Base-by-base conservation (phyloP, 1,284 basidiomycete genomes). In the Boletus sp. region DNA sequence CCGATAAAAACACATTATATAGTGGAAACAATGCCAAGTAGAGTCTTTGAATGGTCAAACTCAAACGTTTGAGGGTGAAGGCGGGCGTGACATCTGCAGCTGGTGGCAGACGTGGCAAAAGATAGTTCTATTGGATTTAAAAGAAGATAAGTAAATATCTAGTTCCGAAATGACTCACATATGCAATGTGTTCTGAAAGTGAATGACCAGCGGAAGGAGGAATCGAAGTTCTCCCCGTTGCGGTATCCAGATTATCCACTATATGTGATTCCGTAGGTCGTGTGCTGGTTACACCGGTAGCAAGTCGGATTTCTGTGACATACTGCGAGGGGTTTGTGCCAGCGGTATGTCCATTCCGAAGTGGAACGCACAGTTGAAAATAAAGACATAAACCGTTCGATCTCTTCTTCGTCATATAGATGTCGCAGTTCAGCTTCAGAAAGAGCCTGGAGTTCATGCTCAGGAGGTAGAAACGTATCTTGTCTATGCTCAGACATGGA, bases 381-480 rank as follows among this genome's bases (percentile, higher is more conserved):
- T 19, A 82, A 57, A 32, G 68, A 60, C 23, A 84, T 61, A 57
- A 80, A 82, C 23, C 78, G 67, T 34, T 81, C 72, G 20, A 83
- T 76, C 64, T 84, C 81, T 60, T 83, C 81, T 44, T 75, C 72
- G 25, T 84, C 81, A 50, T 81, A 83, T 22, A 80, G 54, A 44
- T 77, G 72, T 33, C 81, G 67, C 19, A 84, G 68, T 53, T 80
- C 68, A 5, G 55, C 58, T 46, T 76, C 66, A 12, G 65, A 66
- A 23, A 65, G 27, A 4, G 27, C 47, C 37, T 54, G 49, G 20
- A 36, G 22, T 12, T 51, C 51, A 17, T 49, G 6, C 3, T 49
- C 55, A 7, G 7, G 41, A 20, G 19, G 25, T 16, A 14, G 14
- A 22, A 16, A n/a, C 34, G 36, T 32, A 23, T 27, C 36, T 25